Percentiles rank a stretch among this genome's conserved stretches.
phyloP scores from a whole-genome alignment of 345 rosid genomes.

The Melaleuca quinquenervia region DNA sequence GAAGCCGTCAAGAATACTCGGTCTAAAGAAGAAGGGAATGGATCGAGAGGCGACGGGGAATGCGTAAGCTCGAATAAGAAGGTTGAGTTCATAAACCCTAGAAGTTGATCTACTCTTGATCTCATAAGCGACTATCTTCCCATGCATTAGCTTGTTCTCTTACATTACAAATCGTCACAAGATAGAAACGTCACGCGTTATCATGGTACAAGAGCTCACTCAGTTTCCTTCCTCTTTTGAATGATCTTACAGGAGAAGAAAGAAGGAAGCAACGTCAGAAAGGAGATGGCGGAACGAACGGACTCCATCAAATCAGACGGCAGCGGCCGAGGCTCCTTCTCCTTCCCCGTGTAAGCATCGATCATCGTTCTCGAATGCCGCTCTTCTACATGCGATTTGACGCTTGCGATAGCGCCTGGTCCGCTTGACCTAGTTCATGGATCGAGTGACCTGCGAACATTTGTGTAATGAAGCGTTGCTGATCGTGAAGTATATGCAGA shows the following conservation, averaged over 20 bases:
- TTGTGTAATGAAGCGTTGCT: constrained; percentile 8
- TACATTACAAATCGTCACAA: neutral
- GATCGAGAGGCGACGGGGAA: neutral
- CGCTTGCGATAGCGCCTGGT: neutral
- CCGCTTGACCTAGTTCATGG: neutral
- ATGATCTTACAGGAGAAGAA: neutral
- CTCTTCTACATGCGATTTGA: neutral
- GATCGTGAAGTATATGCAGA: constrained; percentile 29
- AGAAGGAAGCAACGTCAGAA: neutral
- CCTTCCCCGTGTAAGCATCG: constrained; percentile 30
- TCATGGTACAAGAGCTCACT: neutral
- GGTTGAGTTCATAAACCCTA: neutral
- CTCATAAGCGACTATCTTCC: neutral
- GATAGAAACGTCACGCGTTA: neutral
- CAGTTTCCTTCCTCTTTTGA: neutral
- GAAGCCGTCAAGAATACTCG: neutral
- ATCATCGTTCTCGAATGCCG: neutral
- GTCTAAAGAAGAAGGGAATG: neutral
- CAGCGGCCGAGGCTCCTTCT: constrained; percentile 46
- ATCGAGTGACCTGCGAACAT: neutral
- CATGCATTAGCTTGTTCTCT: neutral
- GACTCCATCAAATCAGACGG: constrained; percentile 22
- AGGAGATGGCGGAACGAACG: neutral
- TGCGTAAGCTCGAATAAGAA: neutral
- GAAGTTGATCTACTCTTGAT: neutral